These are phyloP conservation scores for Berberis vulgaris DNA, from an alignment of 164 flowering plant species.

Conservation along the genomic window DNA sequence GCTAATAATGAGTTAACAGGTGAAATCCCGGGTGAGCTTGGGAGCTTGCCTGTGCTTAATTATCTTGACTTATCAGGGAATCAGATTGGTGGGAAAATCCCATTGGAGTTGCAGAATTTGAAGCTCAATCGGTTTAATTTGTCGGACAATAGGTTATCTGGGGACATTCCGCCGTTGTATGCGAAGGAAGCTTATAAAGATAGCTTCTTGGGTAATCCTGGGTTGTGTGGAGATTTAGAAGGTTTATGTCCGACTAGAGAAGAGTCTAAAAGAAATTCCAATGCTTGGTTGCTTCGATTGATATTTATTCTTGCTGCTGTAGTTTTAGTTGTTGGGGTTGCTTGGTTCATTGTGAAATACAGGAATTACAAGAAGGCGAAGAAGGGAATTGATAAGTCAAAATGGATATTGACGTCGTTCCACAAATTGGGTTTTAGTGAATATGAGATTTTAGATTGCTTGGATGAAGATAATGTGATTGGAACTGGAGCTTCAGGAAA, in stretches of 20 bases:
- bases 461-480: slow-evolving; percentile 56
- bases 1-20: slow-evolving; percentile 41
- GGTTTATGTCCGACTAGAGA: slow-evolving; percentile 31
- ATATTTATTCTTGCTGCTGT: slow-evolving; percentile 46
- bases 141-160: slow-evolving; percentile 39
- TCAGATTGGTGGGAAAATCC: slow-evolving; percentile 37
- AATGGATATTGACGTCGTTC: slow-evolving; percentile 57
- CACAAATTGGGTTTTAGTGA: slow-evolving; percentile 62
- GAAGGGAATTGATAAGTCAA: slow-evolving; percentile 29
- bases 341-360: slow-evolving; percentile 40
- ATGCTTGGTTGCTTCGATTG: slow-evolving; percentile 37
- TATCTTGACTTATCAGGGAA: slow-evolving; percentile 54
- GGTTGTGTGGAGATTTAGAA: slow-evolving; percentile 36
- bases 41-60: slow-evolving; percentile 40
- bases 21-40: slow-evolving; percentile 36
- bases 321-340: slow-evolving; percentile 44
- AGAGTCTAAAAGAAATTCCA: slow-evolving; percentile 13
- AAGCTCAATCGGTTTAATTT: slow-evolving; percentile 44
- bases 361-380: slow-evolving; percentile 33
- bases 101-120: slow-evolving; percentile 42
- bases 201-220: slow-evolving; percentile 65
- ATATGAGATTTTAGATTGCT: slow-evolving; percentile 40
- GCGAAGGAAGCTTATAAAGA: slow-evolving; percentile 29
- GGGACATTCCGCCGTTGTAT: slow-evolving; percentile 43
- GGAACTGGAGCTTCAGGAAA: slow-evolving; percentile 69